Base-by-base conservation (phyloP, 2,329 filamentous ascomycete species). In the Xylariomycetidae sp. region DNA sequence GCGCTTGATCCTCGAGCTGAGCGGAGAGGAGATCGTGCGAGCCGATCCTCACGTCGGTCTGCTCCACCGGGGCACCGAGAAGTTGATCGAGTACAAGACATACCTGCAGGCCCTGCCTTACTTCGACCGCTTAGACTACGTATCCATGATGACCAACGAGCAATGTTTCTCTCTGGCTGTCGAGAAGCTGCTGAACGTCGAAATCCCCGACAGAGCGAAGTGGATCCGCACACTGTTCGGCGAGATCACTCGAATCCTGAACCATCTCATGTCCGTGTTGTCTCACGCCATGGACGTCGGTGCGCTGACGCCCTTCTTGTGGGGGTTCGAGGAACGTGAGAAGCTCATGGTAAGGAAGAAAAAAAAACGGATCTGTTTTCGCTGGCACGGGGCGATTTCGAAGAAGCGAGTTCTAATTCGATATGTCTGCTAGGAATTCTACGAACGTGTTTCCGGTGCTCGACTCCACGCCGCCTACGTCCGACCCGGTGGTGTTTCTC, bases 111-210 rank as follows among this genome's bases (percentile, higher is more conserved):
- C 92, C 37, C 73, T 98, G 58, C 92, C 92, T 36, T 98, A 98
- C 73, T 98, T 98, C 62, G 92, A 98, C 69, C 88, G 92, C 52
- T 75, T 98, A 63, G 92, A 98, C 67, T 98, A 98, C 65, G 89
- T 96, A 51, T 96, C 88, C 56, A 98, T 98, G 94, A 98, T 98
- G 92, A 98, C 92, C 56, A 98, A 98, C 66, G 92, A 98, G 74
- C 92, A 98, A 69, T 95, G 88, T 59, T 98, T 88, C 66, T 80
- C 88, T 23, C 76, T 98, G 48, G 92, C 88, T 14, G 90, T 97
- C 36, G 92, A 98, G 77, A 98, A 98, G 75, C 76, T 98, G 41
- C 73, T 98, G 54, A 98, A 98, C 64, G 74, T 98, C 47, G 94
- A 98, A 62, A 86, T 98, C 45, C 92, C 92, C 16, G 85, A 92